These are phyloP conservation scores for Diaporthe ilicicola DNA, from an alignment of 2,329 filamentous ascomycete genomes.

Conservation along the genomic window DNA sequence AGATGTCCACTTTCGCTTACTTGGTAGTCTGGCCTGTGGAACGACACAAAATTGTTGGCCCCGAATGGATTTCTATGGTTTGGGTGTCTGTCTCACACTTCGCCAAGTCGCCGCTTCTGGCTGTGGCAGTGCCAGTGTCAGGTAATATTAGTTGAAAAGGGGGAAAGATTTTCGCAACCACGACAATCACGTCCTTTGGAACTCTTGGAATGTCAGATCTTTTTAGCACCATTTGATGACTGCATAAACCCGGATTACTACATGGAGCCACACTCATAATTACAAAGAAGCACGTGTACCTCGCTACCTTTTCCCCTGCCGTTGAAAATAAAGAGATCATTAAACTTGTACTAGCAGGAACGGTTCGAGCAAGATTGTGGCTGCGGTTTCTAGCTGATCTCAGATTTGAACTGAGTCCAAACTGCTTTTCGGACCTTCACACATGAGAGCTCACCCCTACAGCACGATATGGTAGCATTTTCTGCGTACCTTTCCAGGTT, in stretches of 20 bases:
- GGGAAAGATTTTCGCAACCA: neutral
- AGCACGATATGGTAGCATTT: neutral
- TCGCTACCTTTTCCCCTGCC: neutral
- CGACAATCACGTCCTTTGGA: neutral
- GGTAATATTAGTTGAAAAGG: neutral
- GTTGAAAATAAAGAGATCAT: neutral
- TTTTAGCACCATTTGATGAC: neutral
- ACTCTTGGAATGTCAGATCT: neutral
- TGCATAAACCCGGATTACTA: neutral
- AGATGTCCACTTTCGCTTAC: neutral
- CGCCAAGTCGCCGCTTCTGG: conserved; percentile 5
- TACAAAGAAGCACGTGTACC: neutral
- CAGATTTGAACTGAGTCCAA: neutral
- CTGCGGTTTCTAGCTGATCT: neutral
- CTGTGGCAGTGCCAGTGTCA: conserved; percentile 4
- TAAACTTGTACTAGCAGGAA: neutral
- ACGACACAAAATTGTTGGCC: conserved; percentile 5
- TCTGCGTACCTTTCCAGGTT: neutral
- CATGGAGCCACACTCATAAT: neutral
- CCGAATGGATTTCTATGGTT: neutral
- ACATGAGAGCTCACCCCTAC: neutral
- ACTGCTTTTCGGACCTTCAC: neutral
- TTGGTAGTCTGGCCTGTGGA: neutral
- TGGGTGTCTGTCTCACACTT: conserved; percentile 2
- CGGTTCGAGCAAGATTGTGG: neutral